These are phyloP conservation scores for Croton laevigatus DNA, from an alignment of 441 rosid genomes.

Conservation along the genomic window DNA sequence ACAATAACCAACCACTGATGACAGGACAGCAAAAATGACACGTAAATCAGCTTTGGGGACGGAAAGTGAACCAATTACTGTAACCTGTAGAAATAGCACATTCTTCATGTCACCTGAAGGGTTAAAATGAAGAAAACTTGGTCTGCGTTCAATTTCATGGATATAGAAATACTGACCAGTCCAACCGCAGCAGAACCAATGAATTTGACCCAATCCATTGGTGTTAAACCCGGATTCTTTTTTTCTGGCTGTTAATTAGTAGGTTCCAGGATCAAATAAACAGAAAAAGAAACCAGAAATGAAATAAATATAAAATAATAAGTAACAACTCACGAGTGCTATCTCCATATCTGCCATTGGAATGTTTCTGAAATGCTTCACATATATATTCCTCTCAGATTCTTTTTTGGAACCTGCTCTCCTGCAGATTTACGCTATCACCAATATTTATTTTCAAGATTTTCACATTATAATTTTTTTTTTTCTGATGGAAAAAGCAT, in stretches of 20 bases:
- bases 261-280: slow-evolving; percentile 1
- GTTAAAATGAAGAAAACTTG: background rate
- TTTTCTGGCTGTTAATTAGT: slow-evolving; percentile 71
- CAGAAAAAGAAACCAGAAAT: background rate
- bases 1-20: slow-evolving; percentile 81
- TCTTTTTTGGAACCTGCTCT: slow-evolving; percentile 44
- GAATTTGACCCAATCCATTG: slow-evolving; percentile 95
- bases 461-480: background rate
- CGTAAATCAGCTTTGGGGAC: slow-evolving; percentile 69
- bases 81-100: slow-evolving; percentile 42
- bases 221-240: slow-evolving; percentile 91
- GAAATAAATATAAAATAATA: background rate
- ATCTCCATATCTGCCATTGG: slow-evolving; percentile 99
- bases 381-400: slow-evolving; percentile 61
- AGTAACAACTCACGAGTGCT: slow-evolving; percentile 64
- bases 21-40: slow-evolving; percentile 65
- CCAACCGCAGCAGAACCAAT: slow-evolving; percentile 74
- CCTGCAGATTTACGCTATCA: slow-evolving; percentile 40
- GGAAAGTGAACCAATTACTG: slow-evolving; percentile 68
- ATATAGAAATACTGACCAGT: slow-evolving; percentile 50
- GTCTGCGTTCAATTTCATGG: background rate
- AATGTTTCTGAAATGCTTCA: slow-evolving; percentile 90
- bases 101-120: background rate
- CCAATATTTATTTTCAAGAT: slow-evolving; percentile 6
- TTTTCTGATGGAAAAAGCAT: too few relatives aligned